These are phyloP conservation scores for Diutina sp. DNA, from an alignment of 1,139 yeast genomes.

Conservation along the genomic window DNA sequence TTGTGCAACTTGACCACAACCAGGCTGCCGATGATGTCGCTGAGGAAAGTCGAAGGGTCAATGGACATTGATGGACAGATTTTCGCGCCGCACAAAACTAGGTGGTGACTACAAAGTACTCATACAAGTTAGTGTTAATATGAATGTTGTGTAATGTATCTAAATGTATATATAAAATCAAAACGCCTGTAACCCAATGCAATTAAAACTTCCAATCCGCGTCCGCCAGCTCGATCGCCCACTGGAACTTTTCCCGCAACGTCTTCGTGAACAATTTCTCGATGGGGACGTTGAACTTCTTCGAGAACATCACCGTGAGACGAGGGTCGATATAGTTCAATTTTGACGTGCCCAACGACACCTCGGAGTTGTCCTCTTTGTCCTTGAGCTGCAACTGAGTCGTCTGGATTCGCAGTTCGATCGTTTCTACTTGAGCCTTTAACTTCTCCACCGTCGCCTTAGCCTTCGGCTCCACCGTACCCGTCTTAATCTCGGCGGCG, in stretches of 20 bases:
- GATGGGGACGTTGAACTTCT: conserved; percentile 77
- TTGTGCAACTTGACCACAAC: conserved; percentile 80
- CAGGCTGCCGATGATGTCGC: conserved; percentile 64
- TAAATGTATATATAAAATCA: not conserved
- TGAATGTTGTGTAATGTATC: not conserved
- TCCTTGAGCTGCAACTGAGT: conserved; percentile 72
- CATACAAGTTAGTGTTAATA: too few relatives aligned
- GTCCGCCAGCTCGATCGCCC: conserved; percentile 93
- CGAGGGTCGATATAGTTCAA: conserved; percentile 94
- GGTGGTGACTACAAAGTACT: too few relatives aligned
- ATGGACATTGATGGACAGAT: conserved; percentile 8
- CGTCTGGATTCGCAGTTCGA: conserved; percentile 59
- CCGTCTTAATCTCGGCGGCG: conserved; percentile 46
- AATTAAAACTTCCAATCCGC: conserved; percentile 70
- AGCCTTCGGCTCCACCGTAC: conserved; percentile 44
- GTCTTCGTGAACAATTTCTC: conserved; percentile 89
- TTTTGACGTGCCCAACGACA: conserved; percentile 86
- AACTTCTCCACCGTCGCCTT: conserved; percentile 58
- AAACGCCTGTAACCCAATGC: not conserved
- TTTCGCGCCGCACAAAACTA: not conserved
- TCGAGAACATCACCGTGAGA: conserved; percentile 79
- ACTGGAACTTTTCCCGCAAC: conserved; percentile 77
- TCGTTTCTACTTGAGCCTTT: conserved; percentile 54
- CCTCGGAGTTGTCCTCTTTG: conserved; percentile 88
- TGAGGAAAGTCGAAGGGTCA: conserved; percentile 67